phyloP scores from a whole-genome alignment of 345 rosid genomes.

The Rhodomyrtus tomentosa region DNA sequence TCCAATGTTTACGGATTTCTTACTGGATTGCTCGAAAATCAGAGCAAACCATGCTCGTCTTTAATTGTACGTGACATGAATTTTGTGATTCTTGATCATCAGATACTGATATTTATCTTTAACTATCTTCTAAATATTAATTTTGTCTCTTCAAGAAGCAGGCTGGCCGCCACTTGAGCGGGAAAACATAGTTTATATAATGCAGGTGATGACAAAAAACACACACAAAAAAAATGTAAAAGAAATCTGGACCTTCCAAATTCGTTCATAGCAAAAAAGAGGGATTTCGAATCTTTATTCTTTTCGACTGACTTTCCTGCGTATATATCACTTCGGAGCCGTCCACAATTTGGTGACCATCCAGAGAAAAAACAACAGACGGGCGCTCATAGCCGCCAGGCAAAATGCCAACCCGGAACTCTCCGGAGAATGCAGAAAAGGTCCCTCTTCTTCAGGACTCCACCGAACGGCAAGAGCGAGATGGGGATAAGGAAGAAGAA shows the following conservation, averaged over 20 bases:
- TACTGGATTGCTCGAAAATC: no score
- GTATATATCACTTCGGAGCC: neutral
- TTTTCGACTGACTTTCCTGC: neutral
- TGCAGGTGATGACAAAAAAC: neutral
- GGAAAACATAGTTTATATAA: neutral
- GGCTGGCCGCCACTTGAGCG: neutral
- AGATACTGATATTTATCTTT: no score
- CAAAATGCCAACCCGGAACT: neutral
- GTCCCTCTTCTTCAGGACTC: neutral
- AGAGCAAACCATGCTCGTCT: no score
- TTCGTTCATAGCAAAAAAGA: neutral
- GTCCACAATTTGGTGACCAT: neutral
- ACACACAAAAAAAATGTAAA: neutral
- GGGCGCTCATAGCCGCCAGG: neutral
- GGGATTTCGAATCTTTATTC: neutral
- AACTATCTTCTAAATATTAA: no score
- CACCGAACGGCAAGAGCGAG: neutral
- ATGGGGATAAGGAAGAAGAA: neutral
- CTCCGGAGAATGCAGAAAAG: neutral
- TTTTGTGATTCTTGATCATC: no score
- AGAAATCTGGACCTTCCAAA: neutral
- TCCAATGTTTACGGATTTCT: no score
- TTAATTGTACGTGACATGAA: no score
- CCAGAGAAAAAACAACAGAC: neutral
- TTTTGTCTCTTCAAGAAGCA: no score